A percentile compares a stretch with the other conserved stretches of the same genome.
Conservation (phyloP, 192 early-diverging fungal genomes). For the Allomyces macrogynus region DNA sequence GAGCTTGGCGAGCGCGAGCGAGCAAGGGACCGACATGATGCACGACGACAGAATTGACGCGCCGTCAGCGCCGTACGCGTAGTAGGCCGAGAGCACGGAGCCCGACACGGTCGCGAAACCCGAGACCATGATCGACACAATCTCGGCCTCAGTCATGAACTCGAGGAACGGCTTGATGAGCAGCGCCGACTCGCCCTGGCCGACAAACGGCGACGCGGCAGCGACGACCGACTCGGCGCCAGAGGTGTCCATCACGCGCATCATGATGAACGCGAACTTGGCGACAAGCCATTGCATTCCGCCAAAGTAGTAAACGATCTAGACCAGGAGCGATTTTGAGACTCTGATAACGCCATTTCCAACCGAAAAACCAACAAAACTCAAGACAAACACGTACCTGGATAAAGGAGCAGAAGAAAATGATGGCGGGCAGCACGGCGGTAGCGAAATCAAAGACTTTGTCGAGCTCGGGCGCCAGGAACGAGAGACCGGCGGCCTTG, state of each 20-base stretch:
- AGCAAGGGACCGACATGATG: slow-evolving; percentile 77
- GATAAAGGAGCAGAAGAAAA: slow-evolving; percentile 76
- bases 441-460: slow-evolving; percentile 34
- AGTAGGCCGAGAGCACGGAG: slow-evolving; percentile 55
- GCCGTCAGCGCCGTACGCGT: slow-evolving; percentile 40
- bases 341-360: too few relatives aligned
- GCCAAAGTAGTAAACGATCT: slow-evolving; percentile 58
- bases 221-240: slow-evolving; percentile 69
- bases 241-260: slow-evolving; percentile 47
- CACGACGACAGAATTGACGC: slow-evolving; percentile 58
- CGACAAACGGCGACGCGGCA: slow-evolving; percentile 70
- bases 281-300: slow-evolving; percentile 60
- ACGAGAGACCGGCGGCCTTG: slow-evolving; percentile 34
- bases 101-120: slow-evolving; percentile 83
- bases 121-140: slow-evolving; percentile 69
- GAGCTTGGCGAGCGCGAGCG: slow-evolving; percentile 65
- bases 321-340: too few relatives aligned
- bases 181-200: slow-evolving; percentile 61
- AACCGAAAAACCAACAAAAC: too few relatives aligned
- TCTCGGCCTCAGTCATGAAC: slow-evolving; percentile 63
- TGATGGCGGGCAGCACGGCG: slow-evolving; percentile 56
- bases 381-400: slow-evolving; percentile 10
- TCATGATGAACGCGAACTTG: slow-evolving; percentile 38
- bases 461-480: slow-evolving; percentile 37
- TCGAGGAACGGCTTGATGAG: slow-evolving; percentile 61